phyloP scores from a whole-genome alignment of 257 asterid species.

The Scutellaria baicalensis region DNA sequence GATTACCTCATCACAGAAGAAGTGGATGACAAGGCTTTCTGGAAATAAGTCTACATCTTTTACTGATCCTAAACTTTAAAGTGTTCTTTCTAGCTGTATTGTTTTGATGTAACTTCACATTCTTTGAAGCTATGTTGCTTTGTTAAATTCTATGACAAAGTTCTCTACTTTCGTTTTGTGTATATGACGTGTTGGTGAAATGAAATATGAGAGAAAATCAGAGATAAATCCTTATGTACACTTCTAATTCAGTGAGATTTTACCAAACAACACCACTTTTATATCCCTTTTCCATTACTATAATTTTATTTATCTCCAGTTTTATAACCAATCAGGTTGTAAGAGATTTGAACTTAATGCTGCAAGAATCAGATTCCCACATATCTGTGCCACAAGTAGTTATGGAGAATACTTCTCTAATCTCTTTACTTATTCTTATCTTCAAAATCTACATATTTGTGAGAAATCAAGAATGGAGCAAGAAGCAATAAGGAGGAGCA shows the following conservation, averaged over 20 bases:
- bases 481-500: slow-evolving; percentile 25
- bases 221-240: too few species aligned
- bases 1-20: slow-evolving; percentile 43
- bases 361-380: slow-evolving; percentile 45
- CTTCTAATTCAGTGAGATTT: neutral
- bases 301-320: neutral
- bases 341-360: slow-evolving; percentile 16
- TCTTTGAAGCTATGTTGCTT: neutral
- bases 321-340: neutral
- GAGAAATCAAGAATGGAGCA: slow-evolving; percentile 24
- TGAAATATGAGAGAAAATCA: too few species aligned
- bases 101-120: neutral
- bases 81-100: neutral
- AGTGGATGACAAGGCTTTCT: slow-evolving; percentile 64
- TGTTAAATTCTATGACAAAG: slow-evolving; percentile 1
- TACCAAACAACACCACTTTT: neutral
- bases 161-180: slow-evolving; percentile 10
- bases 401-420: neutral
- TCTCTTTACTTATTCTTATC: slow-evolving; percentile 17
- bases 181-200: neutral
- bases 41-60: slow-evolving; percentile 23
- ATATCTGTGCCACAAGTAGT: slow-evolving; percentile 22
- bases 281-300: neutral
- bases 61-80: slow-evolving; percentile 15
- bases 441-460: neutral